A percentile compares a stretch with the other conserved stretches of the same genome.
These are phyloP conservation scores for Hypoxylon crocopeplum DNA, from an alignment of 495 filamentous ascomycete species.

Conservation along the genomic window DNA sequence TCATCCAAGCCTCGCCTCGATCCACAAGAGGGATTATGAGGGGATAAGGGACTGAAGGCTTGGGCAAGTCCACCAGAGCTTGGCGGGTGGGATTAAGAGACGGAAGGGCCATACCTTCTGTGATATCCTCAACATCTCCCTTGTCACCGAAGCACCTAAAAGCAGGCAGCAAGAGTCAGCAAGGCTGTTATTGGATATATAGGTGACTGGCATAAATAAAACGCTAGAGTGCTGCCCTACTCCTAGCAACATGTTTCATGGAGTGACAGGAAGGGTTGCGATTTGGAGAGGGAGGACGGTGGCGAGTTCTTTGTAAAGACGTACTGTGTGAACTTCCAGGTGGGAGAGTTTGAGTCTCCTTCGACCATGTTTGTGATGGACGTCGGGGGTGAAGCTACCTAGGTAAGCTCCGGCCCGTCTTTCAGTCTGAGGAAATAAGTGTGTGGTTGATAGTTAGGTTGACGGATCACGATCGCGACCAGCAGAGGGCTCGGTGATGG, in stretches of 20 bases:
- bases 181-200: constrained; percentile 6
- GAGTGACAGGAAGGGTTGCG: not conserved
- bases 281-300: not conserved
- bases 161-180: constrained; percentile 22
- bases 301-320: constrained; percentile 50
- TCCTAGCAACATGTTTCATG: not conserved
- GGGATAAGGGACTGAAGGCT: no score
- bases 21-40: no score
- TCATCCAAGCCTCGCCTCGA: constrained; percentile 2
- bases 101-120: constrained; percentile 76
- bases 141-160: constrained; percentile 98
- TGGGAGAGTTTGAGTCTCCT: constrained; percentile 89
- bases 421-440: constrained; percentile 5
- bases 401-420: constrained; percentile 33
- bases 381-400: constrained; percentile 40
- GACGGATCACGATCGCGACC: constrained; percentile 20
- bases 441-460: constrained; percentile 10
- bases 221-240: not conserved
- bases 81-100: no score
- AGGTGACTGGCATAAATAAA: not conserved
- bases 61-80: no score
- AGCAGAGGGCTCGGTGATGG: constrained; percentile 9
- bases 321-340: constrained; percentile 99
- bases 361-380: constrained; percentile 84
- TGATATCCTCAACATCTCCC: constrained; percentile 99